These are phyloP conservation scores for Vitis vinifera DNA, from an alignment of 164 flowering plant genomes.

Conservation along the genomic window ASM3070453v1 NC_081816.1:22786501-22787000, in stretches of 20 bases:
- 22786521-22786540: constrained; percentile 48
- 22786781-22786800: background rate
- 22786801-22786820: background rate
- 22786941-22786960: too few species aligned
- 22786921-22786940: too few species aligned
- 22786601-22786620: constrained; percentile 87
- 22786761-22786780: background rate
- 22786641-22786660: constrained; percentile 79
- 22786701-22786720: constrained; percentile 86
- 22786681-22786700: constrained; percentile 98
- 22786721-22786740: constrained; percentile 92
- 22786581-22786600: constrained; percentile 65
- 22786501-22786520: background rate
- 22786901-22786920: too few species aligned
- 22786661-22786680: constrained; percentile 83
- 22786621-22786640: constrained; percentile 80
- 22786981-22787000: too few species aligned
- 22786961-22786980: too few species aligned
- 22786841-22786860: too few species aligned
- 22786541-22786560: constrained; percentile 45
- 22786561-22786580: constrained; percentile 38
- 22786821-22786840: background rate
- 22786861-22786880: too few species aligned
- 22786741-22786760: constrained; percentile 9
- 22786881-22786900: too few species aligned